Conservation (phyloP, 2,329 filamentous ascomycete genomes). For the Xylaria sp. region DNA sequence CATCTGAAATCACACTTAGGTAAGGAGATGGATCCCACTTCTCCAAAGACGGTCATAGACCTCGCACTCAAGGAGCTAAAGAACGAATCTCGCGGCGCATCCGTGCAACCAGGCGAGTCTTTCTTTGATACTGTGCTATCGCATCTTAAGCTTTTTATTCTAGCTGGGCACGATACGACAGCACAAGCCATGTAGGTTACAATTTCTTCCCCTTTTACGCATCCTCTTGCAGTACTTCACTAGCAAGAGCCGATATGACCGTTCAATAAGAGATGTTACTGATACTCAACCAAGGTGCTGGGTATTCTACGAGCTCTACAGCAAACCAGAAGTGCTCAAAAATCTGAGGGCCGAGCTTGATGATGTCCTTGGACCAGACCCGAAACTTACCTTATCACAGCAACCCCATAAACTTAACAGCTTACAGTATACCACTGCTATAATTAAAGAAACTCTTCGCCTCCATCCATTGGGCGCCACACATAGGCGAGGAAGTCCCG, state of each 20-base stretch:
- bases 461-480: constrained; percentile 15
- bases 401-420: constrained; percentile 58
- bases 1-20: neutral
- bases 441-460: constrained; percentile 64
- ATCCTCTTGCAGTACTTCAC: neutral
- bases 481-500: constrained; percentile 4
- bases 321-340: constrained; percentile 39
- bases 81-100: neutral
- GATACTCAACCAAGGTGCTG: constrained; percentile 21
- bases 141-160: constrained; percentile 25
- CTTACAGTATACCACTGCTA: constrained; percentile 62
- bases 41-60: constrained; percentile 13
- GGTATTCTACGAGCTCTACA: constrained; percentile 36
- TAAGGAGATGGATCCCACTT: neutral
- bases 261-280: neutral
- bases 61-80: constrained; percentile 19
- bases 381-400: constrained; percentile 49
- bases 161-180: constrained; percentile 35
- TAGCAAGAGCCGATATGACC: neutral
- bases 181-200: constrained; percentile 31
- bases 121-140: constrained; percentile 26
- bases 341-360: constrained; percentile 47
- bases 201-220: too few relatives aligned
- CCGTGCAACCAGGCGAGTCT: neutral
- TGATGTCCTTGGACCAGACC: constrained; percentile 41